Evolutionary conservation across 2,329 filamentous ascomycete genomes (phyloP).

Genomic region (Calonectria multiphialidica): DNA sequence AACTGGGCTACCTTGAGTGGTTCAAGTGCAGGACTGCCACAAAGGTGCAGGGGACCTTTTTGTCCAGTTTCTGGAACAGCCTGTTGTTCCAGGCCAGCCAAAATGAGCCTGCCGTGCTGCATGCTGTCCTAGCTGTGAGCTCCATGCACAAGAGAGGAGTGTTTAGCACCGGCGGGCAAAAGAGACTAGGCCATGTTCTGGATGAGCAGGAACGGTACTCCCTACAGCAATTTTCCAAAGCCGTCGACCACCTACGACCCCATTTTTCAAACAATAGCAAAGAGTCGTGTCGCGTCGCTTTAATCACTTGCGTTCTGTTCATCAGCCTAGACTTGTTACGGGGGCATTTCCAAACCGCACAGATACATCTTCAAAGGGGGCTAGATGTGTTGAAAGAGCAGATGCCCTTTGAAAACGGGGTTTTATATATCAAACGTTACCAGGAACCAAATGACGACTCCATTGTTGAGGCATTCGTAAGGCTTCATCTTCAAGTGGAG

Average conservation of each 20-base stretch:
- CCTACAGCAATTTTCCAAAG: slow-evolving; percentile 51
- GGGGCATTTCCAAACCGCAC: slow-evolving; percentile 51
- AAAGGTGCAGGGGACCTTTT: slow-evolving; percentile 53
- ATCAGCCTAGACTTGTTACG: slow-evolving; percentile 49
- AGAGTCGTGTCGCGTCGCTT: slow-evolving; percentile 50
- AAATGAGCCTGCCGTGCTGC: slow-evolving; percentile 53
- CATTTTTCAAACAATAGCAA: slow-evolving; percentile 44
- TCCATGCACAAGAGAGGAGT: slow-evolving; percentile 46
- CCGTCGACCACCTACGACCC: slow-evolving; percentile 51
- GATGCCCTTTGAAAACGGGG: slow-evolving; percentile 22
- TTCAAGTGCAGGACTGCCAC: slow-evolving; percentile 51
- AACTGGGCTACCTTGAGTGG: slow-evolving; percentile 37
- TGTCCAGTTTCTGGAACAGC: slow-evolving; percentile 52
- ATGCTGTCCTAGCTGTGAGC: slow-evolving; percentile 54
- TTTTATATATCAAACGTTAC: slow-evolving; percentile 22
- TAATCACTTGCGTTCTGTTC: slow-evolving; percentile 54
- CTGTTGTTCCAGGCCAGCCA: slow-evolving; percentile 52
- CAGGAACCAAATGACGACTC: slow-evolving; percentile 53
- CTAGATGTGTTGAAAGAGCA: slow-evolving; percentile 50
- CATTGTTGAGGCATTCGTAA: slow-evolving; percentile 56
- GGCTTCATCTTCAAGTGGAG: slow-evolving; percentile 45
- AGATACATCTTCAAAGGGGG: slow-evolving; percentile 57
- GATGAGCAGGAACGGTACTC: slow-evolving; percentile 35
- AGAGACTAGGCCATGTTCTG: not conserved
- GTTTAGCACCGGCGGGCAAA: slow-evolving; percentile 11